A percentile compares a stretch with the other conserved stretches of the same genome.
These are phyloP conservation scores for Linum lewisii DNA, from an alignment of 345 rosid genomes.

Conservation along the genomic window DNA sequence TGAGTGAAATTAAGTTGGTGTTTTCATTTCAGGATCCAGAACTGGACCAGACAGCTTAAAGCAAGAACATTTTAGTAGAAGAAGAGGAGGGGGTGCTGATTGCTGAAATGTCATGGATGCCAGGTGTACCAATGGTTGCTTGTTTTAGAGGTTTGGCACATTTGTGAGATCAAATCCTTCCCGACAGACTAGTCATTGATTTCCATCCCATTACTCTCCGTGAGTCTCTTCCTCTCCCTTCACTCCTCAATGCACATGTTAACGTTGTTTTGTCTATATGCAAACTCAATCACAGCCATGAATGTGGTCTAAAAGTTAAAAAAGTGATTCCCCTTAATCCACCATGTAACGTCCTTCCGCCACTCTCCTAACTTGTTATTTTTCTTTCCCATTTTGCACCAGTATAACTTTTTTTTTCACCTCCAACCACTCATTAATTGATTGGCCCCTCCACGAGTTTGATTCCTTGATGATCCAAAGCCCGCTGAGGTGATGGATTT, in stretches of 20 bases:
- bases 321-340: neutral
- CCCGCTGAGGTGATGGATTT: neutral
- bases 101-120: constrained; percentile 20
- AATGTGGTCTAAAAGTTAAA: neutral
- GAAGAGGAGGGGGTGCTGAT: constrained; percentile 15
- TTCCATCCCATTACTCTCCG: neutral
- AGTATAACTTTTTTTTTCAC: neutral
- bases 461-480: neutral
- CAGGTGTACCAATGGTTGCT: constrained; percentile 49
- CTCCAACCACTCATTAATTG: neutral
- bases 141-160: constrained; percentile 16
- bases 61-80: constrained; percentile 9
- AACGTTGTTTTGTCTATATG: neutral
- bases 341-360: neutral
- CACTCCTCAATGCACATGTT: neutral
- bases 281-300: neutral
- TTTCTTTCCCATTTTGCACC: neutral
- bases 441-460: neutral
- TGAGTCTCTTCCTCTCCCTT: neutral
- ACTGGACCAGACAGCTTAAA: constrained; percentile 35
- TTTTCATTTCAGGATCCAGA: constrained; percentile 44
- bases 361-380: neutral
- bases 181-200: neutral
- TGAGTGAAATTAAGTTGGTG: constrained; percentile 32
- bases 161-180: neutral